Evolutionary conservation across 2,329 filamentous ascomycete genomes (phyloP).

Genomic region (Aspergillus terreus): DNA sequence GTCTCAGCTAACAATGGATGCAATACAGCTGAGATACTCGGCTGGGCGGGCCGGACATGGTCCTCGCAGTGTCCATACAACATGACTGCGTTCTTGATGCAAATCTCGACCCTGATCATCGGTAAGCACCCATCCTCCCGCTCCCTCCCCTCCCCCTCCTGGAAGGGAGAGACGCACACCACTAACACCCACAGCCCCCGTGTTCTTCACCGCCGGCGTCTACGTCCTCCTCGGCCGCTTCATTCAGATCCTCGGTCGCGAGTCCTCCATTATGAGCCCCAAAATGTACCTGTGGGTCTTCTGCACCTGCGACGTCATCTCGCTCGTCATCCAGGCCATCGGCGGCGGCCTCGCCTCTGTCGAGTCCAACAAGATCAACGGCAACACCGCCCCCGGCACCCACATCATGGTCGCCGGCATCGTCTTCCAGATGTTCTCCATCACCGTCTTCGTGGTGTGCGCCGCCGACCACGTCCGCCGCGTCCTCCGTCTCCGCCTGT

Average conservation of each 20-base stretch:
- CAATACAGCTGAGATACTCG: constrained; percentile 39
- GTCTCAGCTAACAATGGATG: constrained; percentile 2
- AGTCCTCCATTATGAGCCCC: constrained; percentile 43
- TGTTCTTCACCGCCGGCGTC: constrained; percentile 51
- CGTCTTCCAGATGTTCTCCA: constrained; percentile 55
- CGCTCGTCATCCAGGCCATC: constrained; percentile 53
- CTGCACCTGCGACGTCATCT: constrained; percentile 53
- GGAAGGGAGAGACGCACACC: background rate
- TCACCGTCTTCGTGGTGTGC: constrained; percentile 50
- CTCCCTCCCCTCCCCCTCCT: too few species aligned
- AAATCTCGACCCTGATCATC: constrained; percentile 44
- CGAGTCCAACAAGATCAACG: constrained; percentile 42
- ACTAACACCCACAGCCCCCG: constrained; percentile 32
- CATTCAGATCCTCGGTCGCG: constrained; percentile 42
- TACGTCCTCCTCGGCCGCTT: constrained; percentile 49
- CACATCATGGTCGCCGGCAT: constrained; percentile 54
- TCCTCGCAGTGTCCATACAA: constrained; percentile 50
- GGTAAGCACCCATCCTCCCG: constrained; percentile 17
- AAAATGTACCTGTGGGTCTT: constrained; percentile 48
- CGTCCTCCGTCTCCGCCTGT: constrained; percentile 21
- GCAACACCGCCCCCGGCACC: constrained; percentile 47
- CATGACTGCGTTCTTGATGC: constrained; percentile 47
- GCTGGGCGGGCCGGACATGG: constrained; percentile 50
- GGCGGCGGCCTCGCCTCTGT: constrained; percentile 51
- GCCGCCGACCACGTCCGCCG: constrained; percentile 47